Evolutionary conservation across 768 basidiomycete genomes (phyloP).

Genomic region (Hypholoma fasciculare): DNA sequence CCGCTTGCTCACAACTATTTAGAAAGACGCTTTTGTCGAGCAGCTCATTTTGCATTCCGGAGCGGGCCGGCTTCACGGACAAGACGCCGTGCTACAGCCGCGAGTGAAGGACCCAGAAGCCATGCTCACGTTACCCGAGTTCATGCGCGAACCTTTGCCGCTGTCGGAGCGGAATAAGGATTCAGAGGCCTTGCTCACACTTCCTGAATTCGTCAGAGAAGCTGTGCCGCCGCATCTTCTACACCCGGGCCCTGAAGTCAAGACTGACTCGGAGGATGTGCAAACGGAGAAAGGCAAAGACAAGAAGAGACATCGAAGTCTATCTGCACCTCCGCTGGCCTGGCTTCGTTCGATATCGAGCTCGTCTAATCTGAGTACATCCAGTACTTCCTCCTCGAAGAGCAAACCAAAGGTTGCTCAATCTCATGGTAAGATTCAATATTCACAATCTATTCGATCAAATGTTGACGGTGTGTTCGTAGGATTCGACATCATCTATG

Average conservation of each 20-base stretch:
- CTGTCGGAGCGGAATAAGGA: constrained; percentile 32
- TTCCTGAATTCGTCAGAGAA: constrained; percentile 63
- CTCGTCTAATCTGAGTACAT: constrained; percentile 13
- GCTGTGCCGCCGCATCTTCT: constrained; percentile 32
- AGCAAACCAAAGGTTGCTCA: constrained; percentile 17
- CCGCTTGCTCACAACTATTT: neutral
- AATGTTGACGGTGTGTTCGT: constrained; percentile 13
- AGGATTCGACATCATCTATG: constrained; percentile 48
- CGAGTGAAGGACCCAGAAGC: constrained; percentile 50
- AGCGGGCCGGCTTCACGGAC: constrained; percentile 72
- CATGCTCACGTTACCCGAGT: constrained; percentile 59
- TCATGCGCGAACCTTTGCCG: constrained; percentile 54
- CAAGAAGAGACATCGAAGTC: constrained; percentile 47
- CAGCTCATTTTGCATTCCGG: constrained; percentile 70
- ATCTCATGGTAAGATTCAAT: constrained; percentile 15
- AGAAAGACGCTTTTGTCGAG: constrained; percentile 79
- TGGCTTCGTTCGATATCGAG: constrained; percentile 47
- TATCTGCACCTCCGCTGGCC: constrained; percentile 60
- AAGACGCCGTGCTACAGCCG: constrained; percentile 67
- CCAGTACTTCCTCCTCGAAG: constrained; percentile 17
- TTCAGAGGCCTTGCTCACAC: constrained; percentile 49
- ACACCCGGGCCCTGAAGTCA: constrained; percentile 10
- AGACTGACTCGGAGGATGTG: neutral
- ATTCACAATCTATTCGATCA: neutral
- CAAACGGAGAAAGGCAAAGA: constrained; percentile 13